Base-by-base conservation (phyloP, 768 basidiomycete genomes). In the Suillus decipiens region DNA sequence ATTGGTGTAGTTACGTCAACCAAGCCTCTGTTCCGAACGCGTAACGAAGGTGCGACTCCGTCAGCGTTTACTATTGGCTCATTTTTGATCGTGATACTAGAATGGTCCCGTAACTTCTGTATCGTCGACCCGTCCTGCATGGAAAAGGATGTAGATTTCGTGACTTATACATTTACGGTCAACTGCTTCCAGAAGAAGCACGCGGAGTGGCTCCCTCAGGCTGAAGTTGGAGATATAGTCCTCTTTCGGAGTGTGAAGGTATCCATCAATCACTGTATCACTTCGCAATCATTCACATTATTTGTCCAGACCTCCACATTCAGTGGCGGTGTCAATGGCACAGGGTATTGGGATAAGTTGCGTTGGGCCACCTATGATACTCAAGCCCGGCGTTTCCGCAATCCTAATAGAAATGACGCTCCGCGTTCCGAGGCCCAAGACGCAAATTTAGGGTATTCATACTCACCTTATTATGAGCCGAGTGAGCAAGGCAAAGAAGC, bases 291-390 rank as follows among this genome's bases (percentile, higher is more conserved):
- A 51, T 12, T 11, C 33, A 42, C 34, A 19, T 17, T 6, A 11
- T 5, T 24, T 57, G 9, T 19, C 12, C 45, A 85, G 84, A 65
- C 77, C n/a, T 61, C 66, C 31, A 50, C 68, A 3, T 81, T 70
- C 56, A 43, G 73, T 3, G 77, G 77, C 1, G 36, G 5, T 7
- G 1, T 72, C 3, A 73, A 70, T n/a, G 83, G 81, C 19, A 72
- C 76, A 0, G 86, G 85, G 2, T 84, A 83, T 59, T 48, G 73
- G 33, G 77, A 83, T 66, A 79, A 72, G 63, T 70, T 86, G 59
- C 75, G 77, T 37, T 89, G 88, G 88, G 83, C 83, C 4, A 76
- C 85, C 36, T 89, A 82, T 58, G 79, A 82, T 41, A 75, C 79
- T 1, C 66, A 68, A 19, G 72, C 69, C 1, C 77, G 80, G 28